Base-by-base conservation (phyloP, 495 filamentous ascomycete genomes). In the Halenospora varia region DNA sequence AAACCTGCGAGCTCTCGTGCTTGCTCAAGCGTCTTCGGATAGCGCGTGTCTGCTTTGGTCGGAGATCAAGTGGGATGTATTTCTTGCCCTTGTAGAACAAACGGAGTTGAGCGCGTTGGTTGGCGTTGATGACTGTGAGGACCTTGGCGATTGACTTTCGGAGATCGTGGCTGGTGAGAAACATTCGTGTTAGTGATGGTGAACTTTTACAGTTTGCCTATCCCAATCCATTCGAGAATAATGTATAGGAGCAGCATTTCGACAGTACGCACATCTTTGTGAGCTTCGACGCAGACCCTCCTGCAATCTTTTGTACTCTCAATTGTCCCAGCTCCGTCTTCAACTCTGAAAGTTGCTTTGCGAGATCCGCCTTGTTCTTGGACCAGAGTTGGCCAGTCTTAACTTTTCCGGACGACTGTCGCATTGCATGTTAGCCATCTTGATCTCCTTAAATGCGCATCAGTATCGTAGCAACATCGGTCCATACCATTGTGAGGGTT, bases 11-110 rank as follows among this genome's bases (percentile, higher is more conserved):
- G 61, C 85, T 82, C 80, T 99, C 95, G 80, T 93, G 82, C 78
- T 88, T 87, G 70, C 87, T 92, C 73, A 99, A 83, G 65, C 89
- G 81, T 76, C 94, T 87, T 66, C 94, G 89, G 77, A 97, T 90
- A 67, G 90, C 94, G 63, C 95, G 90, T 70, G 94, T 99, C 79
- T 89, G 83, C 88, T 97, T 96, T 71, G 90, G 81, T 73, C 94
- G 88, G 78, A 98, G 90, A 75, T 97, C 94, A 68, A 97, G 90
- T 55, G 91, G 92, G 41, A 91, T 78, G 83, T 96, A 97, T 82
- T 97, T 97, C 88, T 97, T 97, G 84, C 84, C 86, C 84, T 96
- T 94, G 85, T 99, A 99, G 87, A 97, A 97, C 64, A 99, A 79
- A 70, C 94, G 93, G 68, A 99, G 89, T 79, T 97, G 94, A 54